Evolutionary conservation across 2,329 filamentous ascomycete species (phyloP).

Genomic region (Geosmithia morbida): DNA sequence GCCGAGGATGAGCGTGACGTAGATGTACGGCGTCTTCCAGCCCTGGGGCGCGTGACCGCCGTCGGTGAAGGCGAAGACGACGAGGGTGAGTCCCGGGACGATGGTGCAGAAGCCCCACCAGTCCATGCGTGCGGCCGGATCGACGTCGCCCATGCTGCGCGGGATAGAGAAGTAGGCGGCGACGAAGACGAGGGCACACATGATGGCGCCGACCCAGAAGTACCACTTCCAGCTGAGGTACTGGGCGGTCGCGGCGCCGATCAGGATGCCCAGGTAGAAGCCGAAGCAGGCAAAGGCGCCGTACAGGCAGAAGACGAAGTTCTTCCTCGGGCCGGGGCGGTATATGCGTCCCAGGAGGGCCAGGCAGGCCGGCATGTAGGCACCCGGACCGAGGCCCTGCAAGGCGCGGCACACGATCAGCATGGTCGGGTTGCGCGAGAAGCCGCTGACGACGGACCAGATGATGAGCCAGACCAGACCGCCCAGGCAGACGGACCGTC

Average conservation of each 20-base stretch:
- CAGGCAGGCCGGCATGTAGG: slow-evolving; percentile 56
- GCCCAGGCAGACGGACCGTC: slow-evolving; percentile 41
- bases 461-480: slow-evolving; percentile 50
- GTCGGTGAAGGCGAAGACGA: slow-evolving; percentile 65
- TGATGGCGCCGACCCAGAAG: slow-evolving; percentile 46
- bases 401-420: slow-evolving; percentile 60
- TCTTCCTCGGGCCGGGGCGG: slow-evolving; percentile 57
- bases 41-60: slow-evolving; percentile 52
- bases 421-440: slow-evolving; percentile 53
- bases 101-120: slow-evolving; percentile 49
- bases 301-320: slow-evolving; percentile 47
- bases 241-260: slow-evolving; percentile 47
- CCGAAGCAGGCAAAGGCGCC: slow-evolving; percentile 42
- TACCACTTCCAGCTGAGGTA: slow-evolving; percentile 53
- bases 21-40: slow-evolving; percentile 64
- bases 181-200: slow-evolving; percentile 29
- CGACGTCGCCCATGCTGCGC: slow-evolving; percentile 11
- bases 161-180: slow-evolving; percentile 27
- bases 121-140: slow-evolving; percentile 40
- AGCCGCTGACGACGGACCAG: slow-evolving; percentile 58
- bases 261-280: slow-evolving; percentile 51
- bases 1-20: slow-evolving; percentile 48
- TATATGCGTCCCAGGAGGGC: slow-evolving; percentile 57
- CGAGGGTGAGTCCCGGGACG: slow-evolving; percentile 49
- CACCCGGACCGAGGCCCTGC: slow-evolving; percentile 59